Evolutionary conservation across 2,329 filamentous ascomycete species (phyloP), one percentile per base, ranked within the genome.

Genomic region (Botrytis porri): DNA sequence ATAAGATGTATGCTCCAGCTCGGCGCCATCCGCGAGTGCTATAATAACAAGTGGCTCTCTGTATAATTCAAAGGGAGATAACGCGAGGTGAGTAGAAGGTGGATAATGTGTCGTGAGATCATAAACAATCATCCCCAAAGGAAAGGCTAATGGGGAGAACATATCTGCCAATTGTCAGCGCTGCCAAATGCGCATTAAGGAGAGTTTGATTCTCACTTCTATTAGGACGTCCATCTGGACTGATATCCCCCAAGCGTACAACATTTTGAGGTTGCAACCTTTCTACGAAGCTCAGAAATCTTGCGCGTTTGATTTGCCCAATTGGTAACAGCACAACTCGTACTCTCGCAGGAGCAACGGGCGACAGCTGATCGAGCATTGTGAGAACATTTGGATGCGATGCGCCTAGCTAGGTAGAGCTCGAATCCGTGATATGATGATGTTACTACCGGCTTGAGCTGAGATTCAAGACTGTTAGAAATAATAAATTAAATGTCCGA

Each of bases 61-160:
- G 81, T 93, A 97, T 61, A 95, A 85, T 81, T 99, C 96, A 84
- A 98, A 98, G 1, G 96, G 95, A 54, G 92, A 92, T 59, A 97
- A 84, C 32, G 93, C 88, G 61, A 93, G 85, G 80, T 97, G 93
- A 45, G 93, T 93, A 45, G 90, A 87, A n/a, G 93, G 90, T 37
- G 94, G 92, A 72, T 92, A 86, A 79, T 94, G 91, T 74, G 93
- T 94, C 73, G 92, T 90, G 75, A 98, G 88, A 81, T 97, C 92
- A 86, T 96, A 98, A 78, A 98, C 87, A 75, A 98, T 92, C 79
- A 91, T 90, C 74, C 95, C 95, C 77, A 90, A 88, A 18, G 94
- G 94, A 82, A 96, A 97, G 22, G 92, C 93, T 79, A 96, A 85
- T 59, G 95, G 95, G 73, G 94, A 97, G 83, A 98, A 98, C 90